Percentiles rank a stretch among this genome's conserved stretches.
Conservation (phyloP, 163 green algal genomes). For the Prototheca wickerhamii region DNA sequence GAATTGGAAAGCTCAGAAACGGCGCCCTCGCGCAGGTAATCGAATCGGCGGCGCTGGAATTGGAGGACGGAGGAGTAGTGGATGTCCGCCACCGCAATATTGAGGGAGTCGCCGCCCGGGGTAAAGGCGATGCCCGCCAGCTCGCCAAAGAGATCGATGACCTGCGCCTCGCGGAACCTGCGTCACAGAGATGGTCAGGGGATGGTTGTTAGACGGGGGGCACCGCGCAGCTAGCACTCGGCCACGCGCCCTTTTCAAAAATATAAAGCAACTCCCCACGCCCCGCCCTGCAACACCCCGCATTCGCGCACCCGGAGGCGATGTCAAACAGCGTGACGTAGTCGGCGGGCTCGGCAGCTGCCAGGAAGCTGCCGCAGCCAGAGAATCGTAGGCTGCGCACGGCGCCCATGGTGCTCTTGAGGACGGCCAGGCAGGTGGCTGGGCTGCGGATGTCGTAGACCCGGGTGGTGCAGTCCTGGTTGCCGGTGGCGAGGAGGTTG, state of each 20-base stretch:
- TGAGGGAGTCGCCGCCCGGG: constrained; percentile 60
- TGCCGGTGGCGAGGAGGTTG: constrained; percentile 78
- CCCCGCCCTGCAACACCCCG: not conserved
- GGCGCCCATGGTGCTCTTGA: constrained; percentile 57
- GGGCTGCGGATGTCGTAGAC: constrained; percentile 73
- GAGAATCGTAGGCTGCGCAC: constrained; percentile 67
- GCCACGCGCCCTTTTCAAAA: not conserved
- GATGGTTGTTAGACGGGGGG: not conserved
- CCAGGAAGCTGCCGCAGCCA: constrained; percentile 60
- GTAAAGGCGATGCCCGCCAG: constrained; percentile 72
- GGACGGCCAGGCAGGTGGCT: constrained; percentile 27
- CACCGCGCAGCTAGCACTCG: not conserved
- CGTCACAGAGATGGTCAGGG: not conserved
- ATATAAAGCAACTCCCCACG: not conserved
- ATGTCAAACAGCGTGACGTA: constrained; percentile 88
- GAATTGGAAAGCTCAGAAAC: too few relatives aligned
- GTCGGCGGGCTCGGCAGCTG: constrained; percentile 78
- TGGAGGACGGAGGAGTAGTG: constrained; percentile 69
- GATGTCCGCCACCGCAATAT: constrained; percentile 62
- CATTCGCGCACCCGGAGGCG: constrained; percentile 25
- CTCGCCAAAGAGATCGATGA: constrained; percentile 93
- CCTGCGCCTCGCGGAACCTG: constrained; percentile 27
- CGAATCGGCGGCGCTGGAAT: too few relatives aligned
- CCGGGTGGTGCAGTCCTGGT: constrained; percentile 76
- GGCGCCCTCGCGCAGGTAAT: too few relatives aligned